Evolutionary conservation across 2,329 filamentous ascomycete genomes (phyloP), one percentile per base, ranked within the genome.

Genomic region (Exophiala calicioides): DNA sequence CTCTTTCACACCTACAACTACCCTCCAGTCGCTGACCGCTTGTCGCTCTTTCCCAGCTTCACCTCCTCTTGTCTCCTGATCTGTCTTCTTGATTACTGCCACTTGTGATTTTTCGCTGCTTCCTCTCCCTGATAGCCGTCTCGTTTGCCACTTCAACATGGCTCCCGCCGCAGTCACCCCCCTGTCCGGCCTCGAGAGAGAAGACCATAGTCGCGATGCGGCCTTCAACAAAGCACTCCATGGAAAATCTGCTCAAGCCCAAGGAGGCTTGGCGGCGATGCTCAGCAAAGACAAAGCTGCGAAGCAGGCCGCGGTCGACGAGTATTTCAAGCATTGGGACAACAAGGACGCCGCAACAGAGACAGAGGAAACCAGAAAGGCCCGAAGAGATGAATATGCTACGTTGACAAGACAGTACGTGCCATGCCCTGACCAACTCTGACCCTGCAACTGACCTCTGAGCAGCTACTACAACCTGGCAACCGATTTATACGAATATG

Each of bases 261-360:
- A 77, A 46, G 87, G 85, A 63, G 88, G 88, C 58, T 80, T 96
- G 61, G 74, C 81, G 60, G 88, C 91, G 62, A 90, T 96, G 83
- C 76, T 95, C 63, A 23, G 26, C 18, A 98, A 98, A 76, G 85
- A 93, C 68, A 74, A 77, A 64, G 73, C 75, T 21, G 88, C 89
- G 5, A 87, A 94, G 65, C 81, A 89, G 67, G 84, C 85, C 41
- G 89, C 89, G 35, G 80, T 90, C 20, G 87, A 93, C 64, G 88
- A 94, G 68, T 95, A 95, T 73, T 95, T 95, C 76, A 94, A 94
- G 78, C 90, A 95, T 68, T 95, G 88, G 87, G 89, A 95, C 69
- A 86, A 91, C 75, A 90, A 94, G 73, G 71, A 74, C 34, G 86
- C 76, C 35, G 82, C 79, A 54, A 79, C 84, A 31, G 93, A 98